Evolutionary conservation across 2,329 filamentous ascomycete species (phyloP), one percentile per base, ranked within the genome.

Genomic region (Sclerotinia subarctica): DNA sequence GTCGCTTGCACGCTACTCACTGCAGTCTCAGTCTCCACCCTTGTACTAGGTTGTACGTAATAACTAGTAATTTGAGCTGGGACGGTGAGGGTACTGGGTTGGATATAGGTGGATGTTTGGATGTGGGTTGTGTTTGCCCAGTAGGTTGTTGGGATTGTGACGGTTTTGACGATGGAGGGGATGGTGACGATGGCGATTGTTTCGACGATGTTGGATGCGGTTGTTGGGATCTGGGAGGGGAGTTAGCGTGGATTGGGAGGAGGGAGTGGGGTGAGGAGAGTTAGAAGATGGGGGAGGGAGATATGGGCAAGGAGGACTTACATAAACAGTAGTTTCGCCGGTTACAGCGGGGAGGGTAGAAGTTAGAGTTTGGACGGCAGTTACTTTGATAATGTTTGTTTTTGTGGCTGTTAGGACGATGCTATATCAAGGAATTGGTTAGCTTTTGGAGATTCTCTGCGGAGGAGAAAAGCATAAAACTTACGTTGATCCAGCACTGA

Each of bases 371-470:
- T 72, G 72, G 8, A 67, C 64, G 8, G 69, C 79, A 68, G 83
- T 81, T 44, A 83, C 69, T 71, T 82, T 78, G 15, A 77, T 72
- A 52, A 80, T 78, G 59, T 81, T 80, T n/a, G 78, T 74, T 21
- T 81, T 78, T 66, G 81, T 84, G 32, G 80, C 76, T 0, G 81
- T 80, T 62, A n/a, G 15, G 24, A 81, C 78, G 56, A 81, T 73
- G 29, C 59, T 62, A 51, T 17, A 54, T 54, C 7, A 7, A 24
- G 15, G 6, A 4, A 51, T 24, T 24, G 15, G 15, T 62, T 11
- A 62, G 59, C n/a, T 2, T 38, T 6, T 49, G 5, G 3, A 51
- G 19, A 11, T 49, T 51, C n/a, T 19, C 19, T 19, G 1, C 2
- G 1, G 7, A 8, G 5, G n/a, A 13, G 13, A 1, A 21, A 38